A percentile compares a stretch with the other conserved stretches of the same genome.
Conservation (phyloP, 495 filamentous ascomycete species). For the Podospora conica region DNA sequence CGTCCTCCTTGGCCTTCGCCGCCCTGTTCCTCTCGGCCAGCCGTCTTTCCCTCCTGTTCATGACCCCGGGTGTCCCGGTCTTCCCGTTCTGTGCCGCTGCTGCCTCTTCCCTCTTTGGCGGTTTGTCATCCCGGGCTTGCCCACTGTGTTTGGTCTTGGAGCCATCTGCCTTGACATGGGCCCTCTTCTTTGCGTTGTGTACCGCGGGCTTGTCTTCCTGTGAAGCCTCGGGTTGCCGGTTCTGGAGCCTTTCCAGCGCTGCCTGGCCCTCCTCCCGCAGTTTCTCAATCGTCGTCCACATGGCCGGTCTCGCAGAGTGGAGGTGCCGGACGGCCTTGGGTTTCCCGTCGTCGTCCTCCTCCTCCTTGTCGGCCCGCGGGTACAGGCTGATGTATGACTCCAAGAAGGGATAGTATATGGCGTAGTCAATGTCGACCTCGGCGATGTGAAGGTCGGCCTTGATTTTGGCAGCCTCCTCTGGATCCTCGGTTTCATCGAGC, state of each 20-base stretch:
- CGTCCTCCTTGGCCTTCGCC: constrained; percentile 8
- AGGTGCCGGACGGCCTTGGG: constrained; percentile 32
- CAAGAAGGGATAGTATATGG: constrained; percentile 71
- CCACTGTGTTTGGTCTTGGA: background rate
- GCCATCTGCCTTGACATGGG: background rate
- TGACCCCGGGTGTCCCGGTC: background rate
- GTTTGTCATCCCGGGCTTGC: background rate
- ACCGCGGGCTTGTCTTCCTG: background rate
- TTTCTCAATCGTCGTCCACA: constrained; percentile 66
- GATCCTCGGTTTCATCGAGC: constrained; percentile 42
- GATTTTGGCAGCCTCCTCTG: constrained; percentile 45
- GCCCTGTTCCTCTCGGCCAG: background rate
- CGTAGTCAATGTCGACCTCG: constrained; percentile 80
- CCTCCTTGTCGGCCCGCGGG: constrained; percentile 40
- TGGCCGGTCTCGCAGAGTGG: constrained; percentile 42
- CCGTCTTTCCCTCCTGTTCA: background rate
- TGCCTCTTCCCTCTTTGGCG: background rate
- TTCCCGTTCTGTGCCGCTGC: background rate
- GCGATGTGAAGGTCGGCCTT: constrained; percentile 58
- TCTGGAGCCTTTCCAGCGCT: constrained; percentile 49
- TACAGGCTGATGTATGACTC: constrained; percentile 79
- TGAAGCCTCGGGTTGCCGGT: constrained; percentile 28
- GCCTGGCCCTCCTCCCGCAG: constrained; percentile 55
- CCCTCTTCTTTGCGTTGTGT: background rate
- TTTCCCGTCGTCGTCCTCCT: constrained; percentile 28